These are phyloP conservation scores for Xerocomus potaroensis DNA, from an alignment of 768 basidiomycete species.

Conservation along the genomic window DNA sequence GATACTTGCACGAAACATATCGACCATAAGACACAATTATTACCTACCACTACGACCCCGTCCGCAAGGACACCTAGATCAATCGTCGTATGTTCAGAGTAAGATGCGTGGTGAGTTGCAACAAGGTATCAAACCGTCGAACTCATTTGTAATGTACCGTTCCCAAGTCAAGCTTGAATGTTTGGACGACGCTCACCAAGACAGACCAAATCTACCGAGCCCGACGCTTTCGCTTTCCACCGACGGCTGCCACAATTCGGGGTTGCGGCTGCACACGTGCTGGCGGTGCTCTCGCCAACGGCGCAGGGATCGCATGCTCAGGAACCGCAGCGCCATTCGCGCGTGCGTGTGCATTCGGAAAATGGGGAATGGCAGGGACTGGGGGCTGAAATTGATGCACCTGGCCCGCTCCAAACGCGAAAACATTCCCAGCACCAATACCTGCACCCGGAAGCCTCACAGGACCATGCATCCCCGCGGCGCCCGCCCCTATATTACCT, in stretches of 20 bases:
- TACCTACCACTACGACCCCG: too few species aligned
- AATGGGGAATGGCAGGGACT: not conserved
- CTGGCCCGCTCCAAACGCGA: slow-evolving; percentile 17
- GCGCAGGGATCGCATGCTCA: not conserved
- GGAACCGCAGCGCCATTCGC: not conserved
- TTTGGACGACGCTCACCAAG: too few species aligned
- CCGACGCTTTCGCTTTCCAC: slow-evolving; percentile 6
- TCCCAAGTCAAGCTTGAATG: not conserved
- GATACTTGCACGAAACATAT: too few species aligned
- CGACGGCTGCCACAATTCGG: slow-evolving; percentile 2
- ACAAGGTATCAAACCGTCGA: too few species aligned
- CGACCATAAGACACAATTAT: too few species aligned
- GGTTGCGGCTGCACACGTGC: not conserved
- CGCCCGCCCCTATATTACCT: not conserved
- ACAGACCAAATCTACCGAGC: not conserved
- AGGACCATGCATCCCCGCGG: not conserved
- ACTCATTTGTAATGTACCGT: too few species aligned
- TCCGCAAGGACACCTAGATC: too few species aligned
- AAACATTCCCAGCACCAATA: not conserved
- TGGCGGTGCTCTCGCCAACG: not conserved
- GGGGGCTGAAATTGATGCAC: slow-evolving; percentile 9
- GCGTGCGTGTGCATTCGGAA: not conserved
- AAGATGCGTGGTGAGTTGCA: too few species aligned
- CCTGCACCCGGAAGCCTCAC: not conserved
- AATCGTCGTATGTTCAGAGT: too few species aligned